phyloP scores from a whole-genome alignment of 2,329 filamentous ascomycete species.

The Microdochium bolleyi region DNA sequence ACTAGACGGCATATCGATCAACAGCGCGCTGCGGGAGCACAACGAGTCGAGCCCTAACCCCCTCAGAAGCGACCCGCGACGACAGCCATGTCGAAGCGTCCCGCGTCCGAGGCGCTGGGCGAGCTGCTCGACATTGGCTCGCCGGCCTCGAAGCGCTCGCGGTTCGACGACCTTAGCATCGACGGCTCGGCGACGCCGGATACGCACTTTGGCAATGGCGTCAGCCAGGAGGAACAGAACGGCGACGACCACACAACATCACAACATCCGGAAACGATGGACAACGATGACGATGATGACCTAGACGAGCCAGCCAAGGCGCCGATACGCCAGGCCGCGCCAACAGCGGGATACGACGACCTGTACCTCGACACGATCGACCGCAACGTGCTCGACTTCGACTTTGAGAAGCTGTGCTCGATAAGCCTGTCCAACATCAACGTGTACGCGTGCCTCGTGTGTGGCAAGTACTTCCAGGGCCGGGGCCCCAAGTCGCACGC shows the following conservation, averaged over 20 bases:
- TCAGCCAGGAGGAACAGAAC: slow-evolving; percentile 11
- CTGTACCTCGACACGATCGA: slow-evolving; percentile 97
- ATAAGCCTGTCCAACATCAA: slow-evolving; percentile 96
- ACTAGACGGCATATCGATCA: neutral
- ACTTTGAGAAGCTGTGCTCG: slow-evolving; percentile 98
- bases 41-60: neutral
- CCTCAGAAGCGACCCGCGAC: neutral
- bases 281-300: slow-evolving; percentile 31
- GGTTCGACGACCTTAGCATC: slow-evolving; percentile 31
- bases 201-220: slow-evolving; percentile 6
- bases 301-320: slow-evolving; percentile 26
- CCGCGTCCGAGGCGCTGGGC: slow-evolving; percentile 52
- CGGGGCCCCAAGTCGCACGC: slow-evolving; percentile 90
- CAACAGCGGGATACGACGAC: slow-evolving; percentile 84
- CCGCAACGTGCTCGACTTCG: slow-evolving; percentile 87
- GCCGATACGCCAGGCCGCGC: slow-evolving; percentile 64
- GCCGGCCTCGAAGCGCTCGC: slow-evolving; percentile 51
- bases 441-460: slow-evolving; percentile 94
- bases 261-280: slow-evolving; percentile 15
- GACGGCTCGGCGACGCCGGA: slow-evolving; percentile 15
- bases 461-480: slow-evolving; percentile 96
- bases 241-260: slow-evolving; percentile 12
- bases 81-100: slow-evolving; percentile 41
- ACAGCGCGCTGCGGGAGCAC: neutral
- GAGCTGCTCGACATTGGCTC: slow-evolving; percentile 46